Evolutionary conservation across 257 asterid genomes (phyloP).

Genomic region (Plantago ovata): DNA sequence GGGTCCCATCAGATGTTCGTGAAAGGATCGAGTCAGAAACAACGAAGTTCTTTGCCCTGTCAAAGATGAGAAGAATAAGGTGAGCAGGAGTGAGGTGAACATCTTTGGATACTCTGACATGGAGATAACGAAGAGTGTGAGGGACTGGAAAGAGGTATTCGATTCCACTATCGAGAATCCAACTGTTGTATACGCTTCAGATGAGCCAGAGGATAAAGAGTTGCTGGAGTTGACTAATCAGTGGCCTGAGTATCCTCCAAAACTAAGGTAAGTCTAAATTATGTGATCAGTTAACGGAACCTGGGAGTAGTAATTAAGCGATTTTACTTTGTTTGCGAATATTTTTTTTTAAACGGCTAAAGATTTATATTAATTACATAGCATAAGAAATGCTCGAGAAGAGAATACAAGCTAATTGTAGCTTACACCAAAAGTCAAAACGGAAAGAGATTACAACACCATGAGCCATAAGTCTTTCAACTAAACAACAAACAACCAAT

Average conservation of each 20-base stretch:
- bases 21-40: conserved; percentile 46
- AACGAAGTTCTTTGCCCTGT: conserved; percentile 43
- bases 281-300: neutral
- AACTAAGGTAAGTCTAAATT: conserved; percentile 32
- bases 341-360: no score
- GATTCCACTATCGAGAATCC: conserved; percentile 53
- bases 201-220: conserved; percentile 42
- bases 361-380: no score
- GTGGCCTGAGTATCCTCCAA: conserved; percentile 57
- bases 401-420: no score
- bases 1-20: conserved; percentile 45
- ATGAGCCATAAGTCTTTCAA: no score
- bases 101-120: conserved; percentile 54
- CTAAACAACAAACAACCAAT: no score
- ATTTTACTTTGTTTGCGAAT: no score
- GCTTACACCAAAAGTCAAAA: no score
- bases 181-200: conserved; percentile 37
- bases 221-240: conserved; percentile 32
- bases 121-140: conserved; percentile 62
- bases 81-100: conserved; percentile 40
- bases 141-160: conserved; percentile 80
- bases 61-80: conserved; percentile 61
- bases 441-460: no score
- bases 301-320: neutral
- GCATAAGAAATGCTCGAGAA: no score